A percentile compares a stretch with the other conserved stretches of the same genome.
phyloP scores from a whole-genome alignment of 2,329 filamentous ascomycete species.

The Stemphylium vesicarium region DNA sequence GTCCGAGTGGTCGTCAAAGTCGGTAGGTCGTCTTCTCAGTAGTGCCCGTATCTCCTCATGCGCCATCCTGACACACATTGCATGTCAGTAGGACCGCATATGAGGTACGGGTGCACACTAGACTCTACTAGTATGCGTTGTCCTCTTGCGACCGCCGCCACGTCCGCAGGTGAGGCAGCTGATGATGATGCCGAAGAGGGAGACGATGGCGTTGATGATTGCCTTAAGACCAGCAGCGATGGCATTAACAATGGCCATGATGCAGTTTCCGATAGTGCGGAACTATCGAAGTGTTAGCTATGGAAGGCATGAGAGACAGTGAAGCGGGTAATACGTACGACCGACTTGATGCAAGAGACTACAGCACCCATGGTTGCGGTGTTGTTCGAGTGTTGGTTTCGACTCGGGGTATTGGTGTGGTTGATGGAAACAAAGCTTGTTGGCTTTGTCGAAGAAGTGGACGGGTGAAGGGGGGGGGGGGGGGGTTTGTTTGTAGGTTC shows the following conservation, averaged over 20 bases:
- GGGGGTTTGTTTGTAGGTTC: background rate
- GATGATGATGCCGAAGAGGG: slow-evolving; percentile 58
- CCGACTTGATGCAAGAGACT: slow-evolving; percentile 65
- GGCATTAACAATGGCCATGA: slow-evolving; percentile 56
- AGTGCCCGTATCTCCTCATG: slow-evolving; percentile 9
- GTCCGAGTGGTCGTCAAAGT: too few species aligned
- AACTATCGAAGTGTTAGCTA: slow-evolving; percentile 43
- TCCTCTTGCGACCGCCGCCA: slow-evolving; percentile 47
- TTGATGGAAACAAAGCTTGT: background rate
- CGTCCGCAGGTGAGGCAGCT: slow-evolving; percentile 58
- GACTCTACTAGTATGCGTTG: slow-evolving; percentile 49
- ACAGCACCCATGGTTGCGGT: slow-evolving; percentile 76
- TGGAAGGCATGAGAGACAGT: background rate
- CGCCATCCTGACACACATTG: slow-evolving; percentile 6
- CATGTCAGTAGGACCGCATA: slow-evolving; percentile 4
- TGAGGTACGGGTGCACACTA: slow-evolving; percentile 33
- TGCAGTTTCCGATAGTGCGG: slow-evolving; percentile 54
- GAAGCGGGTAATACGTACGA: slow-evolving; percentile 62
- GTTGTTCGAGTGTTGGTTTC: slow-evolving; percentile 15
- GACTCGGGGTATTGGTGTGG: background rate
- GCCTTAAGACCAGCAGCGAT: slow-evolving; percentile 55
- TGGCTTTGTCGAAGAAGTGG: background rate
- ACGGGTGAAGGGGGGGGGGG: background rate
- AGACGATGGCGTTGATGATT: slow-evolving; percentile 58
- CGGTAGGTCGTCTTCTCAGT: background rate